Percentiles rank a stretch among this genome's conserved stretches.
Conservation (phyloP, 2,329 filamentous ascomycete species). For the Colletotrichum sp. region DNA sequence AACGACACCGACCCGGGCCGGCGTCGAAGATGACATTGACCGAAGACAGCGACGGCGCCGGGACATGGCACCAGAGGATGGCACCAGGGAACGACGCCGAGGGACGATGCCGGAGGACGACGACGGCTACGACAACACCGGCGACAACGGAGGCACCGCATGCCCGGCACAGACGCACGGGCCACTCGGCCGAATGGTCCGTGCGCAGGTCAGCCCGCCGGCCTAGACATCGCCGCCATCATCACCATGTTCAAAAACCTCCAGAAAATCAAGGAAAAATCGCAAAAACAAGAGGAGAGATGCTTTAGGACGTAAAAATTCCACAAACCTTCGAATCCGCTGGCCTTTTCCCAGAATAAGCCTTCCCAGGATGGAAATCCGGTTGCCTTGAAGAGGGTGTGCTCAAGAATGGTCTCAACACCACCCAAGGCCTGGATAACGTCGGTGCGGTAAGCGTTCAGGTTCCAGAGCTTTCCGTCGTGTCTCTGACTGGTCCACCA, state of each 20-base stretch:
- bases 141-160: neutral
- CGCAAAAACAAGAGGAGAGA: neutral
- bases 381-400: slow-evolving; percentile 95
- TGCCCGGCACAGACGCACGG: rapidly evolving
- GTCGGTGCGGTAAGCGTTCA: slow-evolving; percentile 95
- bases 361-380: slow-evolving; percentile 98
- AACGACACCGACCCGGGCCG: neutral
- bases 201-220: neutral
- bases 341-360: slow-evolving; percentile 79
- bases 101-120: neutral
- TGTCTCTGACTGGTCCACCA: slow-evolving; percentile 99
- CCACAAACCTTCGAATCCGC: no score
- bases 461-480: slow-evolving; percentile 96
- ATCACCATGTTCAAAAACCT: neutral
- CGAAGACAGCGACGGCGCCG: neutral
- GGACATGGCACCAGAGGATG: neutral
- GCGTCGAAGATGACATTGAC: neutral
- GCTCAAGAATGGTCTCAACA: slow-evolving; percentile 97
- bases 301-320: no score
- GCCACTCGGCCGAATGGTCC: neutral
- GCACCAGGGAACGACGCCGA: rapidly evolving
- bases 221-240: neutral
- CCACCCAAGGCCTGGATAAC: slow-evolving; percentile 95
- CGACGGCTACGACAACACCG: neutral
- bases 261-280: neutral